Conservation (phyloP, 805 yeast genomes). For the Myxozyma sirexii region DNA sequence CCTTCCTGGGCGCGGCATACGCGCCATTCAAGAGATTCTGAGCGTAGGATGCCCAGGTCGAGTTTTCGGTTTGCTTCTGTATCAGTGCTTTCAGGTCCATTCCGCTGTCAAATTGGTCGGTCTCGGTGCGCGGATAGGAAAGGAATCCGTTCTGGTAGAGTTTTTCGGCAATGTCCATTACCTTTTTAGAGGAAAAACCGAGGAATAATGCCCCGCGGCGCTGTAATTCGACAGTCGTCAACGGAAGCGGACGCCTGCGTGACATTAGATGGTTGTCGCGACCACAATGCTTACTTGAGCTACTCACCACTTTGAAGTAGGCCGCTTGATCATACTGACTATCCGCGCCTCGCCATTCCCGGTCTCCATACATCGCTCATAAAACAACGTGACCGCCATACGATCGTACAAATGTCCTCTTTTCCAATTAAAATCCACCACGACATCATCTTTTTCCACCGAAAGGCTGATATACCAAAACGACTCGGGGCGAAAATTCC, state of each 20-base stretch:
- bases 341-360: conserved; percentile 59
- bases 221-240: conserved; percentile 92
- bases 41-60: conserved; percentile 77
- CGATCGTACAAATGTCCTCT: conserved; percentile 74
- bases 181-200: conserved; percentile 75
- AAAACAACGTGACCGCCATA: conserved; percentile 61
- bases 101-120: conserved; percentile 76
- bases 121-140: conserved; percentile 97
- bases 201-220: conserved; percentile 77
- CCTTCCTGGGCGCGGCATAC: conserved; percentile 74
- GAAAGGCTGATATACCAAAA: conserved; percentile 75
- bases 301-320: conserved; percentile 60
- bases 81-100: conserved; percentile 72
- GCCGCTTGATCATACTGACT: conserved; percentile 54
- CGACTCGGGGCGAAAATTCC: conserved; percentile 69
- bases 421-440: conserved; percentile 62
- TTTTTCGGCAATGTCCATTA: conserved; percentile 77
- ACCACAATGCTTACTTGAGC: too few relatives aligned
- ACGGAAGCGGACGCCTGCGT: conserved; percentile 70
- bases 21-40: conserved; percentile 43
- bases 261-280: too few relatives aligned
- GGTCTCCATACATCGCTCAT: conserved; percentile 62
- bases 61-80: conserved; percentile 57
- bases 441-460: conserved; percentile 39
- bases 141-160: conserved; percentile 83